Evolutionary conservation across 139 green algal species (phyloP).

Genomic region (Auxenochlorella protothecoides): DNA sequence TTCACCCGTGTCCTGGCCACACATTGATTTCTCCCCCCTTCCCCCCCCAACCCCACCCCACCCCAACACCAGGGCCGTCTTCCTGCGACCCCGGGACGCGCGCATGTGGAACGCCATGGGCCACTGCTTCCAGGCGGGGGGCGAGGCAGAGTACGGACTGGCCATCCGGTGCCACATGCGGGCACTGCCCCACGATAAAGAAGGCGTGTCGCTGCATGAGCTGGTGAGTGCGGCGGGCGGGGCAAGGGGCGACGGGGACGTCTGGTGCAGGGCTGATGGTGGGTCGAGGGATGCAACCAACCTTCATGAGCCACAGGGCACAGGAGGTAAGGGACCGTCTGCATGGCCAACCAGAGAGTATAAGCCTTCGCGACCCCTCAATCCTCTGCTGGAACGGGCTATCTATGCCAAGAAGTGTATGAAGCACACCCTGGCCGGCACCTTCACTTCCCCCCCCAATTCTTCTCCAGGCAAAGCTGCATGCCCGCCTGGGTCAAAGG

Average conservation of each 20-base stretch:
- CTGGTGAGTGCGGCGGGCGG: constrained; percentile 24
- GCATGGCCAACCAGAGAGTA: too few species aligned
- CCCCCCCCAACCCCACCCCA: neutral
- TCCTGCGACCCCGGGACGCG: constrained; percentile 73
- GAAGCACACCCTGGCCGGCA: neutral
- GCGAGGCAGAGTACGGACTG: constrained; percentile 44
- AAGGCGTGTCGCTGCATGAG: constrained; percentile 73
- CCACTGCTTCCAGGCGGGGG: constrained; percentile 80
- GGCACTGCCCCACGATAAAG: constrained; percentile 38
- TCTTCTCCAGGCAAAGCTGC: constrained; percentile 50
- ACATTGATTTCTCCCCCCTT: neutral
- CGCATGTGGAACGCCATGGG: constrained; percentile 98
- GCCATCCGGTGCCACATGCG: constrained; percentile 81
- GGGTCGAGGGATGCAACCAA: too few species aligned
- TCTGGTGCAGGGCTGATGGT: too few species aligned
- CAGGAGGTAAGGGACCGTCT: too few species aligned
- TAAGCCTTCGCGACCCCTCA: too few species aligned
- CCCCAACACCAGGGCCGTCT: constrained; percentile 35
- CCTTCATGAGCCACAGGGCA: too few species aligned
- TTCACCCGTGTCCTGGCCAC: neutral
- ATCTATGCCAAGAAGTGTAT: too few species aligned
- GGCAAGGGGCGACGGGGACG: too few species aligned
- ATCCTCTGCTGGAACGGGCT: too few species aligned
- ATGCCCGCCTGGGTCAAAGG: constrained; percentile 42
- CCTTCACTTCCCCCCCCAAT: neutral